phyloP scores from a whole-genome alignment of 1,284 basidiomycete genomes.

The Ustilago cynodontis region DNA sequence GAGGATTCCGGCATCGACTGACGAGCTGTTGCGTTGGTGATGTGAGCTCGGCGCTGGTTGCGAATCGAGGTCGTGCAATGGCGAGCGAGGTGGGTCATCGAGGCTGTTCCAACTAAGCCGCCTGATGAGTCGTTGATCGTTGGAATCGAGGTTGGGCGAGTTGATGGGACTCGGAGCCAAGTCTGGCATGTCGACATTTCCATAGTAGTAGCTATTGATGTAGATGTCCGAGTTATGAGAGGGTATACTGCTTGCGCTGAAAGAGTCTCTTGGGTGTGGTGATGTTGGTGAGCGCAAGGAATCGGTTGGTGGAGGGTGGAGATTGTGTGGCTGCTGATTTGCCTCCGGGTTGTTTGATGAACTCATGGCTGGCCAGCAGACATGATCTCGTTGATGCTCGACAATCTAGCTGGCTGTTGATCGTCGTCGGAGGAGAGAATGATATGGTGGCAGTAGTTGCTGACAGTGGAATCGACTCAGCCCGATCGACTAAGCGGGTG shows the following conservation, averaged over 20 bases:
- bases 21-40: constrained; percentile 29
- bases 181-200: constrained; percentile 55
- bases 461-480: neutral
- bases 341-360: neutral
- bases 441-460: constrained; percentile 11
- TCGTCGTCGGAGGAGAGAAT: neutral
- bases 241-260: constrained; percentile 50
- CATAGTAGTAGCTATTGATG: constrained; percentile 60
- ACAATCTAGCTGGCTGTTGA: neutral
- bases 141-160: constrained; percentile 29
- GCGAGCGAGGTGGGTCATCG: constrained; percentile 3
- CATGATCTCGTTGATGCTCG: constrained; percentile 2
- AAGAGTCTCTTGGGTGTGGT: constrained; percentile 26
- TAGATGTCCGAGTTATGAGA: constrained; percentile 48
- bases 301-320: constrained; percentile 26
- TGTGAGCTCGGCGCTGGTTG: constrained; percentile 15
- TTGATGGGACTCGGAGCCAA: constrained; percentile 23
- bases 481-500: neutral
- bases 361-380: constrained; percentile 7
- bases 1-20: constrained; percentile 42
- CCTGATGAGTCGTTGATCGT: constrained; percentile 38
- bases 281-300: constrained; percentile 28
- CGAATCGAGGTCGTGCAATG: constrained; percentile 1
- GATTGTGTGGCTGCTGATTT: neutral
- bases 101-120: constrained; percentile 40